Percentiles rank a stretch among this genome's conserved stretches.
Conservation (phyloP, 257 asterid species). For the Orobanche coerulescens region DNA sequence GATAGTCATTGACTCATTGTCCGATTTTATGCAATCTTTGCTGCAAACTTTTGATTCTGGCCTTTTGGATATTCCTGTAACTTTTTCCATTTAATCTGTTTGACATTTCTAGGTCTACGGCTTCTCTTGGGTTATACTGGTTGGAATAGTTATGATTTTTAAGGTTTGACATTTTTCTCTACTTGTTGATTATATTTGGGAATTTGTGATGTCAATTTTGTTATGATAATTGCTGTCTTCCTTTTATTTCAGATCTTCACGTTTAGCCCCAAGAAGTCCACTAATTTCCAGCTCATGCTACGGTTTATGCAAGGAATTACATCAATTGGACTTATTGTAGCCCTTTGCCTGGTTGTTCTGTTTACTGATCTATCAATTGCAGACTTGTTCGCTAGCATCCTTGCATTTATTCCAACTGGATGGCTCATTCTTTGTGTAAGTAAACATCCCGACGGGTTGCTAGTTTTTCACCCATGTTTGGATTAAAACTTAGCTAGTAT, state of each 20-base stretch:
- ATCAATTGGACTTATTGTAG: slow-evolving; percentile 75
- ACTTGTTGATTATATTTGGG: not conserved
- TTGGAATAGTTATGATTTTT: slow-evolving; percentile 69
- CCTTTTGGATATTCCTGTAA: not conserved
- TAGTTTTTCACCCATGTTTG: not conserved
- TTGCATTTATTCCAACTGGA: slow-evolving; percentile 95
- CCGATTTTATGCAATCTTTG: not conserved
- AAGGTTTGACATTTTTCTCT: slow-evolving; percentile 48
- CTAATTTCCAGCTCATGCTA: slow-evolving; percentile 82
- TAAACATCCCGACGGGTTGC: slow-evolving; percentile 15
- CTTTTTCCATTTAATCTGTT: slow-evolving; percentile 7
- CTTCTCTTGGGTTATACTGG: slow-evolving; percentile 86
- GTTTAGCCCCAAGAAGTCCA: slow-evolving; percentile 70
- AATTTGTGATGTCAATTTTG: not conserved
- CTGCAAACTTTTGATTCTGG: slow-evolving; percentile 9
- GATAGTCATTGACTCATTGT: not conserved
- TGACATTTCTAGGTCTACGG: slow-evolving; percentile 60
- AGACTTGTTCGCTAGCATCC: slow-evolving; percentile 88
- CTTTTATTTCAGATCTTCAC: slow-evolving; percentile 59
- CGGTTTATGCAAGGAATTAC: slow-evolving; percentile 91
- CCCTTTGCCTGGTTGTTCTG: slow-evolving; percentile 59
- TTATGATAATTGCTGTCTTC: slow-evolving; percentile 12
- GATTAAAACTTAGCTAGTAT: not conserved
- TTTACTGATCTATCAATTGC: slow-evolving; percentile 59
- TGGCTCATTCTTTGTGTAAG: slow-evolving; percentile 87